These are phyloP conservation scores for Termitomyces sp. DNA, from an alignment of 768 basidiomycete species.

Conservation along the genomic window DNA sequence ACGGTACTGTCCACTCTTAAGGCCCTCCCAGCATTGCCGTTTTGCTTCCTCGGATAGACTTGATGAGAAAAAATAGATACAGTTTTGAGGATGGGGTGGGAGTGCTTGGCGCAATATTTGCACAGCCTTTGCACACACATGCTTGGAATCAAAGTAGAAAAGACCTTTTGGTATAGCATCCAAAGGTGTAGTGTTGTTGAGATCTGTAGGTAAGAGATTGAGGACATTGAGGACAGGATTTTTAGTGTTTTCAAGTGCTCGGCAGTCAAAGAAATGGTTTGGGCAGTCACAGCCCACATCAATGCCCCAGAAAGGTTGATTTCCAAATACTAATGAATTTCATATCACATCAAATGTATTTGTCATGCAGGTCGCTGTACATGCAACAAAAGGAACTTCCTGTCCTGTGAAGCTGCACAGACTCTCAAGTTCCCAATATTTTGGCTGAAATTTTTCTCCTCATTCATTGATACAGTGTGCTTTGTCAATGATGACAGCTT, in stretches of 20 bases:
- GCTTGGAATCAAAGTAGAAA: background rate
- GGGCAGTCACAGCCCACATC: conserved; percentile 23
- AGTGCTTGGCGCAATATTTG: background rate
- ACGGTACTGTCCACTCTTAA: background rate
- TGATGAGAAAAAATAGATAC: background rate
- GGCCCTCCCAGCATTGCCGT: background rate
- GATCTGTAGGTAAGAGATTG: background rate
- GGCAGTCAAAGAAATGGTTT: conserved; percentile 15
- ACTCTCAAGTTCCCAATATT: conserved; percentile 18
- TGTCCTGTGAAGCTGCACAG: conserved; percentile 21
- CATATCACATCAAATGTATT: conserved; percentile 24
- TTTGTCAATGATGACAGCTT: conserved; percentile 26
- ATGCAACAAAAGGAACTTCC: conserved; percentile 24
- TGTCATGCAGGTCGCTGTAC: conserved; percentile 22
- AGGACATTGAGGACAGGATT: background rate
- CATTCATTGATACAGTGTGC: conserved; percentile 31
- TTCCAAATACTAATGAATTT: conserved; percentile 20
- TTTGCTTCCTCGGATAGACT: background rate
- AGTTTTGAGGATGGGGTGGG: background rate
- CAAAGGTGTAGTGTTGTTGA: background rate
- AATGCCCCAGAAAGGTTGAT: conserved; percentile 30
- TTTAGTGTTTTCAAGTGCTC: background rate
- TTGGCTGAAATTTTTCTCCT: conserved; percentile 25
- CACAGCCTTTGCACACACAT: background rate
- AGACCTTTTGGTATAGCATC: background rate